Conservation (phyloP, 2,329 filamentous ascomycete genomes). For the Chaetomium olivaceum region DNA sequence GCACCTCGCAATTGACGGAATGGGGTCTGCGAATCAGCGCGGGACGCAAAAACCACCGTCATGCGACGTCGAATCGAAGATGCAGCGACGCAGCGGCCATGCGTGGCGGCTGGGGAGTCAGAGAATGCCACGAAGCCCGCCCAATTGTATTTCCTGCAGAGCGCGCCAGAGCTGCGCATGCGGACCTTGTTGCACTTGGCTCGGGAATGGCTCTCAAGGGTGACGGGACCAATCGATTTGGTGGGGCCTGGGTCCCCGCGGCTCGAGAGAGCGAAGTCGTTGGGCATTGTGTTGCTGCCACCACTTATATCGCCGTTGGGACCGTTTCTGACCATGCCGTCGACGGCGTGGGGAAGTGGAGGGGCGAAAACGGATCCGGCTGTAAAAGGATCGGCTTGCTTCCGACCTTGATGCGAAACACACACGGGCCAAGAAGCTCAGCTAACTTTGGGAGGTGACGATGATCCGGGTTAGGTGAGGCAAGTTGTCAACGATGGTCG, state of each 20-base stretch:
- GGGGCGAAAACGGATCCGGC: background rate
- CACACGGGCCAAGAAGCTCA: background rate
- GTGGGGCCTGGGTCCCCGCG: constrained; percentile 19
- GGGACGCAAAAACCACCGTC: background rate
- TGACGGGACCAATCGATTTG: constrained; percentile 20
- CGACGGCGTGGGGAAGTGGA: background rate
- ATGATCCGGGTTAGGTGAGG: background rate
- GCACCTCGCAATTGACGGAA: background rate
- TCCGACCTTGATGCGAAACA: background rate
- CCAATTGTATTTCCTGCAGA: constrained; percentile 23
- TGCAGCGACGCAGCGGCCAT: constrained; percentile 27
- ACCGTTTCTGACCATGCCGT: background rate
- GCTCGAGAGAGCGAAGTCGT: background rate
- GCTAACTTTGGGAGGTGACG: background rate
- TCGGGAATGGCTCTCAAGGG: constrained; percentile 11
- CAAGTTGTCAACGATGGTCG: background rate
- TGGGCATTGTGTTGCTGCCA: background rate
- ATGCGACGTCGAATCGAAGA: constrained; percentile 22
- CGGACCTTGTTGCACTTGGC: constrained; percentile 21
- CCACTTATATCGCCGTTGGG: background rate
- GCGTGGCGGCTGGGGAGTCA: constrained; percentile 31
- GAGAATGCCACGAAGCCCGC: constrained; percentile 38
- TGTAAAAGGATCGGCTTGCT: background rate
- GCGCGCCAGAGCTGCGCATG: constrained; percentile 29
- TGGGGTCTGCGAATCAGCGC: constrained; percentile 18